Base-by-base conservation (phyloP, 192 early-diverging fungal species). In the Mortierella hygrophila region DNA sequence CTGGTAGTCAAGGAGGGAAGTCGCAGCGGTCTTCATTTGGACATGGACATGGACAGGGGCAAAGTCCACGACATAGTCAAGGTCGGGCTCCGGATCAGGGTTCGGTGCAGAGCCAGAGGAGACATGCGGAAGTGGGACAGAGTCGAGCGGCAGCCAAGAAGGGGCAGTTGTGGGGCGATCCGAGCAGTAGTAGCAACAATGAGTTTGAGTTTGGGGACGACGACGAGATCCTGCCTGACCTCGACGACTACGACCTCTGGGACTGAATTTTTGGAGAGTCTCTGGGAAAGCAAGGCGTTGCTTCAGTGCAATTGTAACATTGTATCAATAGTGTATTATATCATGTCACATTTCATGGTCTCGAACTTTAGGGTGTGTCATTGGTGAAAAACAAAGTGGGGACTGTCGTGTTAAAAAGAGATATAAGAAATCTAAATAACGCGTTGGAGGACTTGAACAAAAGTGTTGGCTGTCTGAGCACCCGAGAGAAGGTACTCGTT, bases 381-480 rank as follows among this genome's bases (percentile, higher is more conserved):
- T 21, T 52, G 13, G 13, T 52, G 49, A 20, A 52, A 46, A 46
- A 3, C 44, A 15, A 13, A 46, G 38, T 38, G 38, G 7, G 6
- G 11, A 9, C 0, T 23, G 20, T 55, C 20, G 52, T 18, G 52
- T 23, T 57, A 26, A 32, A 32, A 65, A 65, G 21, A 29, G 15
- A 32, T 10, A 2, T 35, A 29, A 8, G 3, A 15, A 65, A 4
- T 0, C 60, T 63, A 76, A 32, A 81, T 74, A 60, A 76, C 80
- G 46, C 80, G 80, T 41, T 81, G 75, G 18, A 81, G 75, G 44
- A 81, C 44, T 29, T 81, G 74, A 29, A 81, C 74, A 76, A 81
- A 76, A 10, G 80, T 81, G 7, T 57, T 23, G 16, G 74, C 4
- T 29, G 75, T 69, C 29, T 81, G 80, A 4, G 74, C 74, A 54